Conservation (phyloP, 331 rosid species). For the Prunus yedoensis region DNA sequence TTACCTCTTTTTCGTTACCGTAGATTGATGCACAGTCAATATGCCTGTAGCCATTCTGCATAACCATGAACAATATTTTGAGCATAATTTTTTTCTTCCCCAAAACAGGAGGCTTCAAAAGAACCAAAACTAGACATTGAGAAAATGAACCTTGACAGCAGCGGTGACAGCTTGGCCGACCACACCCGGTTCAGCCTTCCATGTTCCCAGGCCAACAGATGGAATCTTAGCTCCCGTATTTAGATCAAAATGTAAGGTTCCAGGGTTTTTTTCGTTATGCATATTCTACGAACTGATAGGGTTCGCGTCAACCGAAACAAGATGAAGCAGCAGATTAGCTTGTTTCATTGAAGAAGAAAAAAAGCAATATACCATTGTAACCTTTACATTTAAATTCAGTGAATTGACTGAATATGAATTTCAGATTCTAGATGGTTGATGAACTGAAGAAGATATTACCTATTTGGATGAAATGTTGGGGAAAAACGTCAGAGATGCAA, state of each 20-base stretch:
- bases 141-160: conserved; percentile 60
- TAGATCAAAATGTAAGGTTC: conserved; percentile 52
- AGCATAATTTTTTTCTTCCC: neutral
- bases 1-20: conserved; percentile 71
- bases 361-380: neutral
- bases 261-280: conserved; percentile 30
- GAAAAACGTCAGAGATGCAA: neutral
- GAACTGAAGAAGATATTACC: neutral
- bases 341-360: neutral
- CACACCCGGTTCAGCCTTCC: conserved; percentile 67
- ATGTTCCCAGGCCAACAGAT: conserved; percentile 74
- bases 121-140: neutral
- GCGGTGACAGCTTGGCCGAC: conserved; percentile 60
- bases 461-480: neutral
- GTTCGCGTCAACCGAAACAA: neutral
- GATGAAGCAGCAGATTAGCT: neutral
- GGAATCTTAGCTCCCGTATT: conserved; percentile 66
- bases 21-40: conserved; percentile 73
- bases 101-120: neutral
- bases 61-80: conserved; percentile 12
- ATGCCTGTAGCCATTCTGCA: conserved; percentile 75
- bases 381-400: too few species aligned
- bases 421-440: neutral
- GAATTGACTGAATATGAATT: neutral
- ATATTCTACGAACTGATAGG: conserved; percentile 32